Base-by-base conservation (phyloP, 306 rosid genomes). In the Lagenaria siceraria region DNA sequence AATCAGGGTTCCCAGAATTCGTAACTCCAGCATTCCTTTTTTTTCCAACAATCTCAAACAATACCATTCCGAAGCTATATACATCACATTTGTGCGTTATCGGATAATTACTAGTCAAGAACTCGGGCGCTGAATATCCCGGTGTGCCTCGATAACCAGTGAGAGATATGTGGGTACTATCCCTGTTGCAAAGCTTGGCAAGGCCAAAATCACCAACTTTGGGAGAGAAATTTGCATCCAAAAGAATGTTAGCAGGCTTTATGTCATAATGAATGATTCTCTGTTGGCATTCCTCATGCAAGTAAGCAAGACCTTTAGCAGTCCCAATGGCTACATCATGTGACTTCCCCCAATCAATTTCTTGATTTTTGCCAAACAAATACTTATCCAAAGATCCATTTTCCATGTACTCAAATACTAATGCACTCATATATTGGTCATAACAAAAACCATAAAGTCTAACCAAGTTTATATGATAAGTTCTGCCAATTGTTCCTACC, bases 131-230 rank as follows among this genome's bases (percentile, higher is more conserved):
- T 0, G 88, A 87, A 25, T 86, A 88, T 13, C 92, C 92, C 0
- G 88, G 90, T 2, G 90, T 86, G 5, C 92, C 92, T 29, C 92
- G 85, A 1, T 87, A 84, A 43, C 82, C 85, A 0, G 87, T 83
- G 85, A 86, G 83, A 0, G 86, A 53, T 38, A 83, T 31, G 8
- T 81, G 88, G 18, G 86, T 84, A 29, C 78, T 81, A 5, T 86
- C 88, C 63, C 86, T n/a, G n/a, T 80, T 79, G 22, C 80, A 81
- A 5, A 83, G 84, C 71, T 84, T 88, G 25, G 89, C 90, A 59
- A 88, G 85, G 19, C 90, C 86, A 10, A 86, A 88, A 84, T 88
- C 92, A 29, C 82, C 92, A 2, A 86, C 92, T 62, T 86, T 86
- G 5, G 90, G 88, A 19, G 76, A 12, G 64, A 84, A 84, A 10